Evolutionary conservation across 2,329 filamentous ascomycete genomes (phyloP), one percentile per base, ranked within the genome.

Genomic region (Fusarium redolens): DNA sequence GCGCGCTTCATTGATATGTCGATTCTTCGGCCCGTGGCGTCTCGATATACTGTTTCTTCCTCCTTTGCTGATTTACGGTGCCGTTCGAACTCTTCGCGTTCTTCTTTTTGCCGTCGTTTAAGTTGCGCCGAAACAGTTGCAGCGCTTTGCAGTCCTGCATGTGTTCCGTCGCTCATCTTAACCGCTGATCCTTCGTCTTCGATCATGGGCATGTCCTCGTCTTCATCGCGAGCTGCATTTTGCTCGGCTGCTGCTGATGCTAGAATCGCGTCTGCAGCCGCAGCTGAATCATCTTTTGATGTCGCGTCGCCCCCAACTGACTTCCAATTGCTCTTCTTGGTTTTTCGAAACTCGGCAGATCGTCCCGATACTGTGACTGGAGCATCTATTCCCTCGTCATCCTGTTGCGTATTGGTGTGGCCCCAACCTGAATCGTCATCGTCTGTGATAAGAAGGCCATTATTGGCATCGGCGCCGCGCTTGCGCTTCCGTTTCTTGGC

Each of bases 11-110:
- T 94, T 22, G 92, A 91, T 30, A 98, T 90, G 78, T 99, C 97
- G 72, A 99, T 95, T 61, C 97, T 92, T n/a, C 95, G 89, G 17
- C 96, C 96, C 6, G 93, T 96, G 15, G 97, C 96, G 82, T 99
- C 96, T 76, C 96, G 93, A 81, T 98, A 98, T 30, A 98, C 95
- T 0, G 96, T 97, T 82, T 98, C 94, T 77, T 92, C 88, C 37
- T 89, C 88, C 64, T 85, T 83, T 44, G 80, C 81, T 69, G 80
- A 84, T 65, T 83, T 86, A 38, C 79, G 74, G 76, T 81, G 82
- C 69, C 71, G 77, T 68, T 86, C 84, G 76, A 88, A 89, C 30
- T 86, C 84, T 18, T 83, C 83, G n/a, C 82, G 81, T 68, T 95
- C 92, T 73, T 91, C 89, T 17, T 86, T 88, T 72, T 92, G 90